Evolutionary conservation across 495 filamentous ascomycete species (phyloP), one percentile per base, ranked within the genome.

Genomic region (Cercophora newfieldiana): DNA sequence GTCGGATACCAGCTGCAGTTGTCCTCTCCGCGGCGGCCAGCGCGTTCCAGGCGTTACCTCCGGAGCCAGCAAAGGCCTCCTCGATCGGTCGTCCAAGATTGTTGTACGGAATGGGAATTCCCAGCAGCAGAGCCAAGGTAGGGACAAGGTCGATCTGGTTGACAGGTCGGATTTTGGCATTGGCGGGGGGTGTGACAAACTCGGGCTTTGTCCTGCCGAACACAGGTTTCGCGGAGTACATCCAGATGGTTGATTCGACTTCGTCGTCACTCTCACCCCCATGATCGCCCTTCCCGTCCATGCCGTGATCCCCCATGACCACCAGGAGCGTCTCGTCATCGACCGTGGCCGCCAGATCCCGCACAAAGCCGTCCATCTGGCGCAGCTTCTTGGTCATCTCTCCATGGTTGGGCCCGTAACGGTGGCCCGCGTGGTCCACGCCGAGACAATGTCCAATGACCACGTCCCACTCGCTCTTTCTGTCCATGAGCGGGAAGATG

Each of bases 281-380:
- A 71, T 99, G 95, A 71, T 99, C 95, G 7, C 95, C 95, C 79
- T 99, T 99, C 25, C 84, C 80, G 77, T 99, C 95, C 95, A 99
- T 99, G 8, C 95, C 95, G 75, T 99, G 95, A 75, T 99, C 95
- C 10, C 95, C 95, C 92, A 99, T 97, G 18, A 98, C 91, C 18
- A 99, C 89, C 54, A 99, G 80, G 28, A 99, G 78, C 2, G 95
- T 98, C 31, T 91, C 78, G 49, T 97, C 91, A 70, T 97, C 94
- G 14, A 98, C 75, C 8, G 81, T 80, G 2, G 85, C 82, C 24
- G 93, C 87, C 33, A 98, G 77, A 10, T 90, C 80, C 25, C 87
- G 83, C 66, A 98, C 82, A 44, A 96, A 86, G 3, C 71, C 75
- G 71, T 99, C 89, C 95, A 98, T 99, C 79, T 99, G 92, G 66